Conservation (phyloP, 305 asterid species). For the Rubia balearica region DNA sequence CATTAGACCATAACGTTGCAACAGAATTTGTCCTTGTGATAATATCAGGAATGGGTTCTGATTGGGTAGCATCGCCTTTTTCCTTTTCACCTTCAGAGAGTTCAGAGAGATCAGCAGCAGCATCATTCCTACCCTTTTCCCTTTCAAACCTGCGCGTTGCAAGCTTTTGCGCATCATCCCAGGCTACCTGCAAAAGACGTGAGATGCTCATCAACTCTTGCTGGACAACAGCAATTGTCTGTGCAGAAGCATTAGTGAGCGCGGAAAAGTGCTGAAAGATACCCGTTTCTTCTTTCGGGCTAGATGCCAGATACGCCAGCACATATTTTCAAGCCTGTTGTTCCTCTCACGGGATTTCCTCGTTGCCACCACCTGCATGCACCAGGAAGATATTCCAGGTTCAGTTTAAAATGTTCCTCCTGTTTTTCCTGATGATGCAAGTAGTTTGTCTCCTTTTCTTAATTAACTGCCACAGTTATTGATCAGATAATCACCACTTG, state of each 20-base stretch:
- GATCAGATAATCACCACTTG: not conserved
- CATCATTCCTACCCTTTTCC: conserved; percentile 42
- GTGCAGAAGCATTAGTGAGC: not conserved
- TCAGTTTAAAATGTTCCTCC: not conserved
- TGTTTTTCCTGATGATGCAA: not conserved
- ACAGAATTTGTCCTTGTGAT: conserved; percentile 44
- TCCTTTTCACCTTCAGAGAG: conserved; percentile 71
- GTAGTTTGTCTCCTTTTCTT: conserved; percentile 4
- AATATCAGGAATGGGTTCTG: conserved; percentile 20
- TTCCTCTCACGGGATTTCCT: conserved; percentile 50
- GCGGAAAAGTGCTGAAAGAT: not conserved
- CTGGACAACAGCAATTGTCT: not conserved
- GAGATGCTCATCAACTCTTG: not conserved
- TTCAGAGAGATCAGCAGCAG: conserved; percentile 59
- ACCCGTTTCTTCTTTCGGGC: conserved; percentile 70
- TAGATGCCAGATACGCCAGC: conserved; percentile 82
- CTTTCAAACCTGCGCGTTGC: conserved; percentile 37
- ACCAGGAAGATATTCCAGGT: not conserved
- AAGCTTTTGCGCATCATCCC: conserved; percentile 52
- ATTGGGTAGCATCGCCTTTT: conserved; percentile 31
- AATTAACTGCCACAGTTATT: not conserved
- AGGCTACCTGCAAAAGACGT: conserved; percentile 45
- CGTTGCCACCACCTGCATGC: conserved; percentile 51
- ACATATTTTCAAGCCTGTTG: conserved; percentile 71
- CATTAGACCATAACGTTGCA: conserved; percentile 38